phyloP scores from a whole-genome alignment of 2,329 filamentous ascomycete species.

The Penicillium sp. region DNA sequence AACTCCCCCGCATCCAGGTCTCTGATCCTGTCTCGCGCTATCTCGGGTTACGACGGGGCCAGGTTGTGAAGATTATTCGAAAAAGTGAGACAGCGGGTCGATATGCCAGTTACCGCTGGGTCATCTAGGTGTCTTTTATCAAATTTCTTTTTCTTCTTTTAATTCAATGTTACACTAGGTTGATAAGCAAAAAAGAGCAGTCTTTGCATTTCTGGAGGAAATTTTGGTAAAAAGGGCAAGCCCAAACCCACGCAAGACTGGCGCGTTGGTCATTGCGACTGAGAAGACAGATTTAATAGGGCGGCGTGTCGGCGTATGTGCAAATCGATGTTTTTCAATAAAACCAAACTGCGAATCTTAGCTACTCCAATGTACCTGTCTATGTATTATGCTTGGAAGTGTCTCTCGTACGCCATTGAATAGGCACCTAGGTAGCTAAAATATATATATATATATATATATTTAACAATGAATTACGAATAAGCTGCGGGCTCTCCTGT shows the following conservation, averaged over 20 bases:
- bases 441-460: too few species aligned
- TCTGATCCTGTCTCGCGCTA: slow-evolving; percentile 92
- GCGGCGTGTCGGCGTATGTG: neutral
- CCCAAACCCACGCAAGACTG: neutral
- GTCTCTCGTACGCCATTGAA: neutral
- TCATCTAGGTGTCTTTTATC: slow-evolving; percentile 32
- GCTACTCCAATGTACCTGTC: neutral
- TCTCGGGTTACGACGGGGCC: slow-evolving; percentile 80
- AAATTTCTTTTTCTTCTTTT: neutral
- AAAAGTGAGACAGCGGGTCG: slow-evolving; percentile 92
- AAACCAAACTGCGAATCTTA: neutral
- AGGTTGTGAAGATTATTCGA: slow-evolving; percentile 98
- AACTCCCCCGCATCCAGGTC: slow-evolving; percentile 85
- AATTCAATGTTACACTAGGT: neutral
- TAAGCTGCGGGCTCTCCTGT: too few species aligned
- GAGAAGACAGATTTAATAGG: neutral
- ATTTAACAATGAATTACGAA: too few species aligned
- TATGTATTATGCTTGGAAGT: neutral
- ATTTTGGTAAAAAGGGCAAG: neutral
- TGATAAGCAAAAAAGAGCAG: neutral
- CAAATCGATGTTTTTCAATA: neutral
- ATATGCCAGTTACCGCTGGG: slow-evolving; percentile 90
- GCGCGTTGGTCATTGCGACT: neutral
- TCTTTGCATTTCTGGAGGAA: neutral
- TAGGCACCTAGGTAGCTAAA: too few species aligned